These are phyloP conservation scores for Cylindrotheca fusiformis DNA, from an alignment of 108 stramenopile species.

Conservation along the genomic window DNA sequence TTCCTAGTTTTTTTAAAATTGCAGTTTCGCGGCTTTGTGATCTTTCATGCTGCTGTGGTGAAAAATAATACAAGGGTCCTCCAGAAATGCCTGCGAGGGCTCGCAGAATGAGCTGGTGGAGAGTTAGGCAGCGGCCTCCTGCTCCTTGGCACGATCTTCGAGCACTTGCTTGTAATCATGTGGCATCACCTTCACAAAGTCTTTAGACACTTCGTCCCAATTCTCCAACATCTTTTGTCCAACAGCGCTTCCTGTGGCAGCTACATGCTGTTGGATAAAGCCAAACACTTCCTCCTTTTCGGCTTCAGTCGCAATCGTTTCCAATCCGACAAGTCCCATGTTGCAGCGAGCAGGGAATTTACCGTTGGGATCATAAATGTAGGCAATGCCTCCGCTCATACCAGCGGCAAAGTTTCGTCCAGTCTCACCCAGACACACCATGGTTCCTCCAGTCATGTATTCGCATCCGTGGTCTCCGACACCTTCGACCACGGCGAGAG, in stretches of 20 bases:
- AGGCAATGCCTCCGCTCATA: slow-evolving; percentile 97
- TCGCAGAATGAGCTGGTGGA: too few species aligned
- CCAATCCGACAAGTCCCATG: slow-evolving; percentile 95
- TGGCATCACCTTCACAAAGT: slow-evolving; percentile 95
- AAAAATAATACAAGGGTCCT: too few species aligned
- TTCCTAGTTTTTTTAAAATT: too few species aligned
- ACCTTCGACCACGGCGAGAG: slow-evolving; percentile 95
- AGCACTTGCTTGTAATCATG: slow-evolving; percentile 96
- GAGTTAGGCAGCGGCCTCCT: slow-evolving; percentile 11
- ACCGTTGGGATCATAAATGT: slow-evolving; percentile 92
- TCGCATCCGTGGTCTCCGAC: slow-evolving; percentile 97
- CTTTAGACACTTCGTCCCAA: slow-evolving; percentile 71
- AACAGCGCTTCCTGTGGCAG: slow-evolving; percentile 79
- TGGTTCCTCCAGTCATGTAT: slow-evolving; percentile 98
- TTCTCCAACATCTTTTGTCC: slow-evolving; percentile 87
- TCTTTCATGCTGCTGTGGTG: too few species aligned
- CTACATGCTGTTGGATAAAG: slow-evolving; percentile 91
- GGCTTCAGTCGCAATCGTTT: slow-evolving; percentile 70
- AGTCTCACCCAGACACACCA: slow-evolving; percentile 91
- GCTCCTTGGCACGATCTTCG: slow-evolving; percentile 53
- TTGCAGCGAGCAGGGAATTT: slow-evolving; percentile 94
- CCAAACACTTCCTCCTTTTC: slow-evolving; percentile 81
- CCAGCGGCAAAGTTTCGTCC: slow-evolving; percentile 99
- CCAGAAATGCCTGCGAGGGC: too few species aligned
- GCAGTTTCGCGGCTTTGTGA: too few species aligned